Conservation (phyloP, 176 grass and related monocot genomes). For the Alopecurus myosuroides region DNA sequence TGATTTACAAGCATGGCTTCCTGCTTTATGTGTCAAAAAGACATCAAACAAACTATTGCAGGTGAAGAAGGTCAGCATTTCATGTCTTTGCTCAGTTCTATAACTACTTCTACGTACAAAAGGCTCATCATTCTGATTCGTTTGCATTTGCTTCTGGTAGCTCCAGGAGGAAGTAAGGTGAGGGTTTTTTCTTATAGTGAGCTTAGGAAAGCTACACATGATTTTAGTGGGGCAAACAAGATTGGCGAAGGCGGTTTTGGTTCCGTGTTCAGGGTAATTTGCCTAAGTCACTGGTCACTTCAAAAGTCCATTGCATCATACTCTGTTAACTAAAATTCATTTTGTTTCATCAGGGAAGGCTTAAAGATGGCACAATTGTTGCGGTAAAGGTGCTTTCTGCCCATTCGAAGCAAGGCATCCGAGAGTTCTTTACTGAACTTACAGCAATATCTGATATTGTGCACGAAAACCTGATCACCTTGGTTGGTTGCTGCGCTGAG, state of each 20-base stretch:
- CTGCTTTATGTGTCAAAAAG: slow-evolving; percentile 34
- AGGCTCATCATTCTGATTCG: background rate
- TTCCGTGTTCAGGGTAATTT: slow-evolving; percentile 79
- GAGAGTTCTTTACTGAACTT: slow-evolving; percentile 68
- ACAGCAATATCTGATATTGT: slow-evolving; percentile 55
- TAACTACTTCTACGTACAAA: background rate
- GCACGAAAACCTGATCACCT: slow-evolving; percentile 74
- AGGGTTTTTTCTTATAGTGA: slow-evolving; percentile 69
- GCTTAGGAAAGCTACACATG: slow-evolving; percentile 68
- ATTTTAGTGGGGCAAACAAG: slow-evolving; percentile 71
- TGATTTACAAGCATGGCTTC: slow-evolving; percentile 28
- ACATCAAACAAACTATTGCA: slow-evolving; percentile 24
- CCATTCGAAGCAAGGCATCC: slow-evolving; percentile 68
- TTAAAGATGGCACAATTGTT: slow-evolving; percentile 65
- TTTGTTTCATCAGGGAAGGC: slow-evolving; percentile 58
- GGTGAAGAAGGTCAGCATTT: slow-evolving; percentile 30
- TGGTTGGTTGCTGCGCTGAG: slow-evolving; percentile 79
- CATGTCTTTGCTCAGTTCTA: background rate
- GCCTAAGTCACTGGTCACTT: background rate
- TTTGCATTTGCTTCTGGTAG: slow-evolving; percentile 21
- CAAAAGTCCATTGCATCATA: background rate
- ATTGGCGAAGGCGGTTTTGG: slow-evolving; percentile 85
- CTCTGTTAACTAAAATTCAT: slow-evolving; percentile 7
- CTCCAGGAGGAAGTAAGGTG: slow-evolving; percentile 43
- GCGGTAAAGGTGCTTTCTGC: slow-evolving; percentile 79